Evolutionary conservation across 768 basidiomycete genomes (phyloP).

Genomic region (Pisolithus microcarpus): DNA sequence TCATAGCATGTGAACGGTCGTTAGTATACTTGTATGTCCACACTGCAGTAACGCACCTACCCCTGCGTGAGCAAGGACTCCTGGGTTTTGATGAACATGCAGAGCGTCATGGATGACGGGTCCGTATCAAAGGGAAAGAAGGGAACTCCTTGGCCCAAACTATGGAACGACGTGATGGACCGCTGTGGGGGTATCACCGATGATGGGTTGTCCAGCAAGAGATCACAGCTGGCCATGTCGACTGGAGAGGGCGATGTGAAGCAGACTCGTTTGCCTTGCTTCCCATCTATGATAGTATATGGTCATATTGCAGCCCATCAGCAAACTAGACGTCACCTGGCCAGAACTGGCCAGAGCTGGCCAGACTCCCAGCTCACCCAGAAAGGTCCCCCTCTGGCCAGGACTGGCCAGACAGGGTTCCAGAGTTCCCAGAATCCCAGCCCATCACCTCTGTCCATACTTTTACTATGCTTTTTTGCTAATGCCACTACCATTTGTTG

Average conservation of each 20-base stretch:
- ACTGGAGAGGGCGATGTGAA: slow-evolving; percentile 10
- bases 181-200: slow-evolving; percentile 45
- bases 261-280: slow-evolving; percentile 44
- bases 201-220: slow-evolving; percentile 1
- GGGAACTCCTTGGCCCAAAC: slow-evolving; percentile 68
- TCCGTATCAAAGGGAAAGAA: slow-evolving; percentile 25
- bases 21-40: slow-evolving; percentile 81
- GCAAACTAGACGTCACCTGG: no score
- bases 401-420: no score
- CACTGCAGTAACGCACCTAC: slow-evolving; percentile 62
- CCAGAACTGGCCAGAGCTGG: no score
- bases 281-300: slow-evolving; percentile 75
- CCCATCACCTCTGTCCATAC: no score
- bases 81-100: slow-evolving; percentile 50
- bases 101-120: slow-evolving; percentile 32
- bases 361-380: no score
- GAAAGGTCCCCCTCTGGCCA: no score
- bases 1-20: slow-evolving; percentile 54
- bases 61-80: slow-evolving; percentile 35
- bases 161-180: slow-evolving; percentile 66
- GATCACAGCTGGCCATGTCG: slow-evolving; percentile 10
- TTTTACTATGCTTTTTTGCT: no score
- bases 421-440: no score
- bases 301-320: slow-evolving; percentile 61
- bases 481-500: no score